Conservation (phyloP, 2,329 filamentous ascomycete species). For the Ascochyta clinopodiicola region DNA sequence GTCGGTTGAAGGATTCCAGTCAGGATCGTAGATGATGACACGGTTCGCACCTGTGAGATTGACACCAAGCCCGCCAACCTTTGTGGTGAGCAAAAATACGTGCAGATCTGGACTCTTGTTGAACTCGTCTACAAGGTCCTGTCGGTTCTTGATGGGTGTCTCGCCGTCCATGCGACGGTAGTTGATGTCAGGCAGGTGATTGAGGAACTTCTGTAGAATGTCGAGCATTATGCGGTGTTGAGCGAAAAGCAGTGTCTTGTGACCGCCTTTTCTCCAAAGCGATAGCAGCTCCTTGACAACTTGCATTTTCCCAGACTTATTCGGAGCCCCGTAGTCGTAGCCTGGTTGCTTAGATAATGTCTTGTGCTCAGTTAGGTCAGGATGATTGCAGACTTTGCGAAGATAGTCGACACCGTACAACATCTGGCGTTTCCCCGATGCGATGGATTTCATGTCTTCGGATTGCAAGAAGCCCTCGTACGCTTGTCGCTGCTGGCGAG, state of each 20-base stretch:
- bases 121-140: conserved; percentile 89
- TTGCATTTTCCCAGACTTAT: conserved; percentile 93
- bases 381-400: conserved; percentile 97
- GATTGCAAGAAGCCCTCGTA: conserved; percentile 85
- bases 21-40: conserved; percentile 97
- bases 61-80: conserved; percentile 90
- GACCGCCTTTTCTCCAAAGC: conserved; percentile 89
- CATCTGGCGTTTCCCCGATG: conserved; percentile 76
- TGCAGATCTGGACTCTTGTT: conserved; percentile 81
- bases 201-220: conserved; percentile 84
- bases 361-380: conserved; percentile 80
- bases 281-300: conserved; percentile 86
- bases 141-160: conserved; percentile 86
- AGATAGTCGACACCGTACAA: conserved; percentile 90
- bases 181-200: conserved; percentile 70
- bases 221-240: conserved; percentile 96
- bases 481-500: conserved; percentile 75
- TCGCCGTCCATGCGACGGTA: conserved; percentile 93
- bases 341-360: conserved; percentile 63
- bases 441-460: conserved; percentile 83
- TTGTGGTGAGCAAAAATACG: conserved; percentile 92
- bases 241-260: conserved; percentile 92
- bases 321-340: conserved; percentile 78
- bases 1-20: conserved; percentile 98
- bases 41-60: conserved; percentile 94